phyloP scores from a whole-genome alignment of 75 land plant genomes.

The Cryptomeria japonica region DNA sequence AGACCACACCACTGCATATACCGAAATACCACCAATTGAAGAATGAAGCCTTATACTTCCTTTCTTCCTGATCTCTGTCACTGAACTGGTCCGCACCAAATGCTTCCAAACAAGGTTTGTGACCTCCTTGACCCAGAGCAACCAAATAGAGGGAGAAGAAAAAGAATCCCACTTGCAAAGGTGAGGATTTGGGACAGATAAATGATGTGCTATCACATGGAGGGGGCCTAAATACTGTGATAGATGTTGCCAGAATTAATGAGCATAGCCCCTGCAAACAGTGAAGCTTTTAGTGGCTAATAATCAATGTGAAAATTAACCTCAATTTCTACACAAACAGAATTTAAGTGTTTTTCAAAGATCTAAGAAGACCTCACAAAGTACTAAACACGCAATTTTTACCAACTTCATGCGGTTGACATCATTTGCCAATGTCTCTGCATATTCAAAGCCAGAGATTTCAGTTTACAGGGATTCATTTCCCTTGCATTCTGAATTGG shows the following conservation, averaged over 20 bases:
- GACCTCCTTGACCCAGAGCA: slow-evolving; percentile 89
- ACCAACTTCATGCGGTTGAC: background rate
- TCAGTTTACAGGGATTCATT: background rate
- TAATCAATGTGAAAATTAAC: background rate
- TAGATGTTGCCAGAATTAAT: slow-evolving; percentile 37
- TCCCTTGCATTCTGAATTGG: background rate
- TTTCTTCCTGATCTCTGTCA: slow-evolving; percentile 24
- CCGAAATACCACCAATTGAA: slow-evolving; percentile 92
- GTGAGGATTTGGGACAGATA: slow-evolving; percentile 15
- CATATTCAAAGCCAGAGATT: background rate
- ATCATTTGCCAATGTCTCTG: background rate
- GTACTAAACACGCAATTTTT: background rate
- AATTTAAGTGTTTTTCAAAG: background rate
- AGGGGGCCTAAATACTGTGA: slow-evolving; percentile 19
- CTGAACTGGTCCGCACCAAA: slow-evolving; percentile 92
- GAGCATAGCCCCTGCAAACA: slow-evolving; percentile 38
- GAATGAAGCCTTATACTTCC: slow-evolving; percentile 44
- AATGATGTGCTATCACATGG: background rate
- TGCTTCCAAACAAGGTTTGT: slow-evolving; percentile 92
- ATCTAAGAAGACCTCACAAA: background rate
- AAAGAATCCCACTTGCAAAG: slow-evolving; percentile 14
- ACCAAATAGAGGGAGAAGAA: slow-evolving; percentile 69
- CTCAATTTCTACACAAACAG: background rate
- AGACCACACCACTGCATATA: slow-evolving; percentile 59
- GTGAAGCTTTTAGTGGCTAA: background rate